Percentiles rank a stretch among this genome's conserved stretches.
Evolutionary conservation across 768 basidiomycete species (phyloP).

Genomic region (Holtermanniella nyarrowii): DNA sequence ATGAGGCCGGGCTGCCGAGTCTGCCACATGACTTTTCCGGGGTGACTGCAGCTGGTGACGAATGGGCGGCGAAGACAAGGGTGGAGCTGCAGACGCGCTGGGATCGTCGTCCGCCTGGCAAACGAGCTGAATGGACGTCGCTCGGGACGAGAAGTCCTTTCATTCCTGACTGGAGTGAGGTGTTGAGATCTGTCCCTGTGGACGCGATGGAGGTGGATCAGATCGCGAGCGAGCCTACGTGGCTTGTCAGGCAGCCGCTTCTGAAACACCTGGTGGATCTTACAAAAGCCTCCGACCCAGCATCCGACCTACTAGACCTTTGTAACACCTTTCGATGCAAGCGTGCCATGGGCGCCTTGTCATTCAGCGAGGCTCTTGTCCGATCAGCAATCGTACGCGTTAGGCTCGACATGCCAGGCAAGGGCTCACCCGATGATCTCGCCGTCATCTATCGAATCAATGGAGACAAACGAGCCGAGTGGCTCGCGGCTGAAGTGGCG

Average conservation of each 20-base stretch:
- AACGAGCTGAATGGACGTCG: constrained; percentile 61
- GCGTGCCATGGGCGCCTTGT: constrained; percentile 46
- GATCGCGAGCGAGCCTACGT: constrained; percentile 43
- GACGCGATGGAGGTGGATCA: background rate
- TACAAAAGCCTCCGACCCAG: constrained; percentile 41
- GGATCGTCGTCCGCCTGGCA: constrained; percentile 77
- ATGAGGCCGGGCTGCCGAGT: constrained; percentile 62
- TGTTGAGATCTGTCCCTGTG: constrained; percentile 8
- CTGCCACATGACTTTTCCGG: constrained; percentile 76
- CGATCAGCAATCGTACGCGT: constrained; percentile 60
- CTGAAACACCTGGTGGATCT: constrained; percentile 43
- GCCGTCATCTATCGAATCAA: constrained; percentile 60
- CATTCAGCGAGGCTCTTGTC: constrained; percentile 46
- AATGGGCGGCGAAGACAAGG: constrained; percentile 48
- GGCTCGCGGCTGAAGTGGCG: constrained; percentile 41
- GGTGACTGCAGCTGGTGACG: constrained; percentile 48
- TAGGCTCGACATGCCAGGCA: constrained; percentile 50
- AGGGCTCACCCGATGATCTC: constrained; percentile 66
- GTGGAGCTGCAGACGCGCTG: constrained; percentile 53
- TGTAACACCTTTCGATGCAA: constrained; percentile 55
- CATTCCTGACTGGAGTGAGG: constrained; percentile 57
- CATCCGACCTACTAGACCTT: constrained; percentile 47
- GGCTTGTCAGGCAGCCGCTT: constrained; percentile 55
- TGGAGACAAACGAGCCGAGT: constrained; percentile 49
- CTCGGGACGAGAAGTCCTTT: constrained; percentile 64